Conservation (phyloP, 176 grass and related monocot species). For the Saccharum officinarum region DNA sequence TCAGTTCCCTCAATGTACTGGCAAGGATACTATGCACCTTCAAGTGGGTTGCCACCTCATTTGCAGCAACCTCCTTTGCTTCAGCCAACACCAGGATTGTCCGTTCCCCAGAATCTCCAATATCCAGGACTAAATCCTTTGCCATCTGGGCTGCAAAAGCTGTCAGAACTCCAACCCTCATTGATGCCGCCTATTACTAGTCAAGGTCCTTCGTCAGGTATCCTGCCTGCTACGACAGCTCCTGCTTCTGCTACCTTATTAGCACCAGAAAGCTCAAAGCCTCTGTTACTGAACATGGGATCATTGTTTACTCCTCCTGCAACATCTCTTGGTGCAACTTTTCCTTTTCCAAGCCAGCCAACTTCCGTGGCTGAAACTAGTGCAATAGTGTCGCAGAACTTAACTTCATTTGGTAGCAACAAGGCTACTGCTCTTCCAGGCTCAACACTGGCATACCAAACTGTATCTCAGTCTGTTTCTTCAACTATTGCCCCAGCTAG, state of each 20-base stretch:
- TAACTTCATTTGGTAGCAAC: conserved; percentile 40
- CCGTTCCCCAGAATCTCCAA: conserved; percentile 61
- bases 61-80: conserved; percentile 64
- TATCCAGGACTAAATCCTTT: conserved; percentile 59
- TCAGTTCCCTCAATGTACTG: conserved; percentile 67
- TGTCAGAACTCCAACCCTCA: conserved; percentile 54
- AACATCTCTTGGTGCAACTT: conserved; percentile 39
- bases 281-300: conserved; percentile 40
- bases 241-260: conserved; percentile 46
- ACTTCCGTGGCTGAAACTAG: conserved; percentile 51
- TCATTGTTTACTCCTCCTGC: conserved; percentile 43
- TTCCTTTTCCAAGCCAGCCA: conserved; percentile 51
- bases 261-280: conserved; percentile 56
- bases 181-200: conserved; percentile 48
- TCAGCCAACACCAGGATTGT: conserved; percentile 57
- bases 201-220: conserved; percentile 37
- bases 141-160: conserved; percentile 52
- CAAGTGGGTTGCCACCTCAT: conserved; percentile 68
- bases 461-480: conserved; percentile 47
- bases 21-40: conserved; percentile 69
- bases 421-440: conserved; percentile 42
- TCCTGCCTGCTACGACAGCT: conserved; percentile 38
- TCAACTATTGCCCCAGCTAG: conserved; percentile 43
- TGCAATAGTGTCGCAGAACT: conserved; percentile 26
- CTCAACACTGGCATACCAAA: conserved; percentile 48